These are phyloP conservation scores for Backusella psychrophila DNA, from an alignment of 192 early-diverging fungal species.

Conservation along the genomic window DNA sequence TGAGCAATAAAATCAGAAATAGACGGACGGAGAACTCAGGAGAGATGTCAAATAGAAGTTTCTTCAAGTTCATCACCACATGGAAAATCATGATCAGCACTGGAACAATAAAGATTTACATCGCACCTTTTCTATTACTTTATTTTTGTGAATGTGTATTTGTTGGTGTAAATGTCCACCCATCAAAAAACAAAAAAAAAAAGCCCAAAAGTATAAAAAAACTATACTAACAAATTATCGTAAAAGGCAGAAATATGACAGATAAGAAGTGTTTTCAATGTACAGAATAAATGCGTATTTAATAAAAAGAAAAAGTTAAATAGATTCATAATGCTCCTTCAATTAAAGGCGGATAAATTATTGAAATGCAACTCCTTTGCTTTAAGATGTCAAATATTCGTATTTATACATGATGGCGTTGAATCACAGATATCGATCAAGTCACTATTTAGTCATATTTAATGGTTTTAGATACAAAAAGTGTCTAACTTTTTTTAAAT, in stretches of 20 bases:
- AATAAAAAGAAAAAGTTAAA: not conserved
- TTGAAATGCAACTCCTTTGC: not conserved
- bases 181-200: not conserved
- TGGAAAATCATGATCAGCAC: not conserved
- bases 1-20: not conserved
- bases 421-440: not conserved
- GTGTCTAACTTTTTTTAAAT: not conserved
- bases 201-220: not conserved
- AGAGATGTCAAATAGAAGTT: constrained; percentile 3
- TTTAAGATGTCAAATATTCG: not conserved
- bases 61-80: constrained; percentile 4
- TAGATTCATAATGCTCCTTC: not conserved
- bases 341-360: not conserved
- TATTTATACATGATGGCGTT: not conserved
- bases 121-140: not conserved
- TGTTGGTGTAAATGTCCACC: not conserved
- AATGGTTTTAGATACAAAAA: not conserved
- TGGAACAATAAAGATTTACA: not conserved
- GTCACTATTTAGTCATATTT: not conserved
- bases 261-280: not conserved
- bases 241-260: not conserved
- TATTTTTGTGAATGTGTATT: not conserved
- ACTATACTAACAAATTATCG: not conserved
- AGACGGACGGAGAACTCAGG: not conserved
- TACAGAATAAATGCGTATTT: not conserved